These are phyloP conservation scores for Aspergillus carlsbadensis DNA, from an alignment of 495 filamentous ascomycete species.

Conservation along the genomic window DNA sequence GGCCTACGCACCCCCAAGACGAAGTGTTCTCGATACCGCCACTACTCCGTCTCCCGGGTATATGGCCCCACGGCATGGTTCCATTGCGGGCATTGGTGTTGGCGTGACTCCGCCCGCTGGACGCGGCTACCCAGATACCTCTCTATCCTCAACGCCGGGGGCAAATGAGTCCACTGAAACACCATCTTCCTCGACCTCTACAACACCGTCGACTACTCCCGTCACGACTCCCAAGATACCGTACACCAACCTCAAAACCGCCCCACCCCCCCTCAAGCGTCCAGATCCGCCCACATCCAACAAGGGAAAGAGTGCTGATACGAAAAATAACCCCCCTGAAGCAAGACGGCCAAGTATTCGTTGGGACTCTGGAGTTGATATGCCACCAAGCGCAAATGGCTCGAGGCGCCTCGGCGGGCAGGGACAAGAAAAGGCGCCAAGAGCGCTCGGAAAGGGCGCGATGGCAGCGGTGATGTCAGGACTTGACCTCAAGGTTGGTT, in stretches of 20 bases:
- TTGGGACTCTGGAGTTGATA: conserved; percentile 24
- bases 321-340: conserved; percentile 6
- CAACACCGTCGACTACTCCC: conserved; percentile 16
- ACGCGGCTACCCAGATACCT: conserved; percentile 15
- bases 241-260: conserved; percentile 9
- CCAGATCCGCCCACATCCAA: conserved; percentile 14
- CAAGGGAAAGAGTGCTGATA: conserved; percentile 15
- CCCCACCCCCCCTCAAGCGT: conserved; percentile 11
- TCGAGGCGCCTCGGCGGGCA: conserved; percentile 12
- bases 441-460: conserved; percentile 21
- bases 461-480: conserved; percentile 44
- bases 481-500: conserved; percentile 34
- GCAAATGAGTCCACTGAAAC: conserved; percentile 5
- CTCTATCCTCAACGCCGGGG: conserved; percentile 3
- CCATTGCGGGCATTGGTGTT: conserved; percentile 38
- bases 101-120: conserved; percentile 27
- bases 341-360: conserved; percentile 22
- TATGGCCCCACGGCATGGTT: conserved; percentile 38
- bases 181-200: conserved; percentile 16
- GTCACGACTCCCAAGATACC: conserved; percentile 4
- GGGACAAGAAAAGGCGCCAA: conserved; percentile 21
- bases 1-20: conserved; percentile 21
- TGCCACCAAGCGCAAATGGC: conserved; percentile 17
- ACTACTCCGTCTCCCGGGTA: conserved; percentile 23
- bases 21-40: conserved; percentile 27